Percentiles rank a stretch among this genome's conserved stretches.
Conservation (phyloP, 2,329 filamentous ascomycete genomes). For the Rachicladosporium sp. region DNA sequence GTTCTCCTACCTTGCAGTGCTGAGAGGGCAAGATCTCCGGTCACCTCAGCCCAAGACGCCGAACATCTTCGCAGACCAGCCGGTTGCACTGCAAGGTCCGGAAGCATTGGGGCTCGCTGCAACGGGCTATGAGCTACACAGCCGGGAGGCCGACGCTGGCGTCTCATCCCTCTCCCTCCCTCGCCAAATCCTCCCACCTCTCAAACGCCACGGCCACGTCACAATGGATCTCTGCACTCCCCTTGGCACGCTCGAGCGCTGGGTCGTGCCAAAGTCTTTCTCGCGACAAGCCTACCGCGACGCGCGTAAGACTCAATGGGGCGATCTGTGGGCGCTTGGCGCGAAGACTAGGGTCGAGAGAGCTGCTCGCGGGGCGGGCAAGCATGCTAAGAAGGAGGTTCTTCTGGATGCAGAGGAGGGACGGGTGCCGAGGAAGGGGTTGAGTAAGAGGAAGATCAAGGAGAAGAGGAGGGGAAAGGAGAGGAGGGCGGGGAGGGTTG, state of each 20-base stretch:
- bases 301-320: constrained; percentile 81
- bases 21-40: constrained; percentile 57
- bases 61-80: constrained; percentile 22
- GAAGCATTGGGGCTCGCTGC: constrained; percentile 56
- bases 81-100: constrained; percentile 35
- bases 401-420: constrained; percentile 5
- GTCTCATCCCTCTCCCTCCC: constrained; percentile 55
- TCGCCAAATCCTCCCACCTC: constrained; percentile 61
- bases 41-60: constrained; percentile 10
- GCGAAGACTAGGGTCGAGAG: constrained; percentile 69
- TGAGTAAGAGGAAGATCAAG: constrained; percentile 10
- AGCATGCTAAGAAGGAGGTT: constrained; percentile 9
- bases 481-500: constrained; percentile 25
- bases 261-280: constrained; percentile 78
- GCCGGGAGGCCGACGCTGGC: constrained; percentile 1
- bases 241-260: constrained; percentile 73
- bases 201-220: constrained; percentile 82
- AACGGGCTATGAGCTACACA: constrained; percentile 50
- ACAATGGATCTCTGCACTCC: constrained; percentile 86
- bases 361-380: constrained; percentile 33
- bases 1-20: constrained; percentile 80
- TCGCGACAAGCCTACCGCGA: constrained; percentile 78
- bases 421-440: constrained; percentile 5
- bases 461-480: constrained; percentile 23
- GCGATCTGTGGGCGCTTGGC: constrained; percentile 88